Evolutionary conservation across 352 stramenopile genomes (phyloP), one percentile per base, ranked within the genome.

Genomic region (Globisporangium nunn): DNA sequence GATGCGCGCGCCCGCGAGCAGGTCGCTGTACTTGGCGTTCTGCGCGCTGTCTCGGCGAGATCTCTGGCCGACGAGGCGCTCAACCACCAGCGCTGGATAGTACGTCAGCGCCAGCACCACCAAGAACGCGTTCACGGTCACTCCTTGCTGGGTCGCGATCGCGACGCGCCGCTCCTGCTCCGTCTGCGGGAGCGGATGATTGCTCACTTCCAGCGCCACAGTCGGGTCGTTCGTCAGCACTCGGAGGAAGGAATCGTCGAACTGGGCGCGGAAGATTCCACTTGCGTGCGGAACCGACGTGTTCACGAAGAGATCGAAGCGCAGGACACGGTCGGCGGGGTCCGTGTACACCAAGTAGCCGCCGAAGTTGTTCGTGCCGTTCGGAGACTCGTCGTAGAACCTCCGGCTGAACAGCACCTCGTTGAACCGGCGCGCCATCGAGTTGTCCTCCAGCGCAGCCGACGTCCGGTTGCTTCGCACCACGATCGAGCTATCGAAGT

Each of bases 11-110:
- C 96, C 96, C 6, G 82, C 88, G 31, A 98, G 91, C 67, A 71
- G 86, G 61, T 95, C 84, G 60, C 95, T 80, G 78, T 98, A 94
- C 68, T 98, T 98, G 18, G 85, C 81, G 65, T 96, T 23, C 23
- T 23, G 23, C 23, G 23, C 97, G 29, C 59, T 51, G 1, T 41
- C 18, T n/a, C 79, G 77, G 91, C 79, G 47, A 65, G 71, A 52
- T 98, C 94, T 44, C 89, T 78, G 23, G 28, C 23, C 23, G 18
- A 99, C 96, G 11, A 98, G 70, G 63, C 98, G 97, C 30, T 91
- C 89, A 15, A 91, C 95, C 55, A 96, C 91, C 2, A 74, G 81
- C 4, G 85, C 87, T 1, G 91, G 86, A 15, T 96, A 79, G 56
- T 95, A 98, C 3, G 85, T 78, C 33, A 98, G 87, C 6, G 85